Base-by-base conservation (phyloP, 495 filamentous ascomycete genomes). In the Parachaetomium inaequale region DNA sequence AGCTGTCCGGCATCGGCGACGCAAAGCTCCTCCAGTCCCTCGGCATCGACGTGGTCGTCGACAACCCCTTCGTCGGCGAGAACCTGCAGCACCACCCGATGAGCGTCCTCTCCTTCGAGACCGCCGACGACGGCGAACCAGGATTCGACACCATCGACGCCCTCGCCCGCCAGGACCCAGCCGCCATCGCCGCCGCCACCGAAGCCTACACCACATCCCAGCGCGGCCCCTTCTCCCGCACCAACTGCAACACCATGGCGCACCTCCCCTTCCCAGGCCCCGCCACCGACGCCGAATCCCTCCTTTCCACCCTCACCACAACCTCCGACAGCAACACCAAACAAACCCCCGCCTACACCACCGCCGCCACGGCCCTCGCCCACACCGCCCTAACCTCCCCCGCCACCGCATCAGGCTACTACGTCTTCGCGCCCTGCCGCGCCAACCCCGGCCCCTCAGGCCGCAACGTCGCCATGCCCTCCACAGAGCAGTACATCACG, bases 91-190 rank as follows among this genome's bases (percentile, higher is more conserved):
- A 70, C 40, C 67, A 72, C 36, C 49, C 55, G 14, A 38, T 67
- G 28, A 28, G 28, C 32, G n/a, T 23, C 28, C 15, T 71, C 11
- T 32, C 17, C 5, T 64, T 56, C n/a, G 52, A 65, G 10, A 32
- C 47, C 5, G 25, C 23, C 28, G 50, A 40, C 25, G 28, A 60
- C 45, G 81, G 82, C 64, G 86, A 60, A 26, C 50, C 49, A 10
- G 49, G 29, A 23, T 87, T 84, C 4, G 88, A 92, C 66, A 89
- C 89, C 11, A 85, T 88, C 42, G 87, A 92, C 64, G 88, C 89
- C 74, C 74, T 92, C 34, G 82, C 85, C 28, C 85, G 88, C 23
- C 82, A 88, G 66, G 66, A 75, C 25, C 76, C 81, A 21, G 82
- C 85, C 59, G 84, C 87, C 12, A 79, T 84, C 19, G 79, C 78